These are phyloP conservation scores for Eucalyptus curtisii DNA, from an alignment of 345 rosid species.

Conservation along the genomic window DNA sequence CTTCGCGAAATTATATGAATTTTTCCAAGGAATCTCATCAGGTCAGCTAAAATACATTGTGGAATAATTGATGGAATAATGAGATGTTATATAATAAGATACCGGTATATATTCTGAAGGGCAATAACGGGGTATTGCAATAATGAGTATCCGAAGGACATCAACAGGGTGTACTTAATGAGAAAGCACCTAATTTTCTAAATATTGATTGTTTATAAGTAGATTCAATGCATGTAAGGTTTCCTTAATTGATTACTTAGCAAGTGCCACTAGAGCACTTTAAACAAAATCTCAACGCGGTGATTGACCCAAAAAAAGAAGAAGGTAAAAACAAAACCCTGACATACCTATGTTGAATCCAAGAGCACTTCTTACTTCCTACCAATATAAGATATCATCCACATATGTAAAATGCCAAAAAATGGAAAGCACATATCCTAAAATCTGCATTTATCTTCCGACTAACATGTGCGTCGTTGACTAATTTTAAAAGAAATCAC, in stretches of 20 bases:
- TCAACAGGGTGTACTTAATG: neutral
- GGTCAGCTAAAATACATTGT: neutral
- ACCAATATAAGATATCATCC: neutral
- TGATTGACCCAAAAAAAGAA: accelerated
- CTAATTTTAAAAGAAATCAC: neutral
- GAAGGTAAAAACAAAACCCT: neutral
- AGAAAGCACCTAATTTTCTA: neutral
- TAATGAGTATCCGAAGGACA: neutral
- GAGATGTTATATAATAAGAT: neutral
- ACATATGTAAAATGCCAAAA: neutral
- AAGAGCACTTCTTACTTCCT: neutral
- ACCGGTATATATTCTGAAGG: neutral
- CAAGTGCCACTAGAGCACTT: neutral
- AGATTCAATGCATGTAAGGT: neutral
- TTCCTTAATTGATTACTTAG: neutral
- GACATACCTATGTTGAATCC: neutral
- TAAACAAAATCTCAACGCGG: neutral
- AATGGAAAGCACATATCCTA: neutral
- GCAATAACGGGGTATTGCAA: neutral
- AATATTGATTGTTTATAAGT: neutral
- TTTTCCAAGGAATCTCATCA: neutral
- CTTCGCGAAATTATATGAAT: neutral
- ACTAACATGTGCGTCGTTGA: neutral
- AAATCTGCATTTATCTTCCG: neutral
- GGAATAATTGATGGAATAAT: neutral